Conservation (phyloP, 306 rosid genomes). For the Oxytropis ochrocephala region DNA sequence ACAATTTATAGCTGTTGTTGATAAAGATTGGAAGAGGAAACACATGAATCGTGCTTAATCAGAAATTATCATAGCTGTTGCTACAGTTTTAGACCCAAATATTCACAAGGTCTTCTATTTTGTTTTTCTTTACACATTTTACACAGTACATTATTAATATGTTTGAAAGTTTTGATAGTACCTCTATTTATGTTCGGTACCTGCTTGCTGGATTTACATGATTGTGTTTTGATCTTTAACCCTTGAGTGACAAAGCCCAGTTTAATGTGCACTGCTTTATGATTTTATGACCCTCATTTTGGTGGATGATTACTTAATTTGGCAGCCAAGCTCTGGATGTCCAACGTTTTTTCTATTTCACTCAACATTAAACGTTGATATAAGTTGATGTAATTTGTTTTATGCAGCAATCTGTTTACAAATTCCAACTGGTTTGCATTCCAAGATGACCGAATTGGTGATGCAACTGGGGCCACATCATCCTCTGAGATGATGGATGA, state of each 20-base stretch:
- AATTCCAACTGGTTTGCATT: conserved; percentile 98
- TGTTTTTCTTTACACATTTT: neutral
- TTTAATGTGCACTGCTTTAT: neutral
- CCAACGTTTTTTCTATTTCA: neutral
- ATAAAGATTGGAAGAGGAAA: neutral
- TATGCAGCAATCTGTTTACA: conserved; percentile 80
- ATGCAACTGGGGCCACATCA: conserved; percentile 50
- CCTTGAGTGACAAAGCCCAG: neutral
- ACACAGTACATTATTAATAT: neutral
- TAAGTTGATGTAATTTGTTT: conserved; percentile 13
- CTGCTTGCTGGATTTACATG: conserved; percentile 3
- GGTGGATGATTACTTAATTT: neutral
- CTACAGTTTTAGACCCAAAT: neutral
- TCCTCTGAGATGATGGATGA: conserved; percentile 79
- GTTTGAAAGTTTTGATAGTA: neutral
- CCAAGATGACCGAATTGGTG: conserved; percentile 78
- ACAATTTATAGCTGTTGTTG: neutral
- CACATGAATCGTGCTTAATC: neutral
- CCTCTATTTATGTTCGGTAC: neutral
- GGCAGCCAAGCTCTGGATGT: neutral
- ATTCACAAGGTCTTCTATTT: neutral
- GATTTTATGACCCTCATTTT: neutral
- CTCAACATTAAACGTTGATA: neutral
- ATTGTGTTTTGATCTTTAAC: neutral
- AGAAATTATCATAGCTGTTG: neutral